Evolutionary conservation across 352 stramenopile genomes (phyloP).

Genomic region (Phytophthora tubulina): DNA sequence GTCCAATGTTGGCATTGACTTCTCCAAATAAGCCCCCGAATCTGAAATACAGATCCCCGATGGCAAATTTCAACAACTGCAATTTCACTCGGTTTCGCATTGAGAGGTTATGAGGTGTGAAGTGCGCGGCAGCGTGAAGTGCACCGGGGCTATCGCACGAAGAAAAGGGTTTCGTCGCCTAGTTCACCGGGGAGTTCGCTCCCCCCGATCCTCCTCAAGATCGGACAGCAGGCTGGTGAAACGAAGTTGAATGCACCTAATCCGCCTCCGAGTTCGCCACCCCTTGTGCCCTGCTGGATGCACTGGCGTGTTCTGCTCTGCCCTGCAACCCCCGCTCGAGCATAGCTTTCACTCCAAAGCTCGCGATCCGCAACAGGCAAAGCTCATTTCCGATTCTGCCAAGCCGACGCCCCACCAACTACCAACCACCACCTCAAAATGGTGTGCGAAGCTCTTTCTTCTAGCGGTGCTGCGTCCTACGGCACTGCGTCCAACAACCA

Average conservation of each 20-base stretch:
- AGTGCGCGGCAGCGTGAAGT: conserved; percentile 17
- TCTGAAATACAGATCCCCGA: conserved; percentile 10
- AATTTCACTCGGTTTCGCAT: conserved; percentile 7
- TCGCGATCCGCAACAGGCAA: conserved; percentile 14
- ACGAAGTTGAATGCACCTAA: conserved; percentile 24
- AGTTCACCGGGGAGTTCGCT: conserved; percentile 2
- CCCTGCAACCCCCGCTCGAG: not conserved
- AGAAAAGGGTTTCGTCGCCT: conserved; percentile 31
- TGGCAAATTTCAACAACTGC: conserved; percentile 29
- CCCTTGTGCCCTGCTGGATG: not conserved
- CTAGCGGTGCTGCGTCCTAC: conserved; percentile 22
- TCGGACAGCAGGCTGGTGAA: conserved; percentile 24
- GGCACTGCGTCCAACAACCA: conserved; percentile 13
- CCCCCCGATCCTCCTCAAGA: conserved; percentile 26
- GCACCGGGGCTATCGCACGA: conserved; percentile 22
- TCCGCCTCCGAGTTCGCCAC: conserved; percentile 8
- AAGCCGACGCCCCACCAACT: conserved; percentile 1
- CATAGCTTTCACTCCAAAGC: conserved; percentile 4
- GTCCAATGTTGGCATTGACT: not conserved
- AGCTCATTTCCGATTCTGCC: conserved; percentile 34
- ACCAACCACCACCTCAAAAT: conserved; percentile 11
- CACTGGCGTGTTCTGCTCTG: conserved; percentile 1
- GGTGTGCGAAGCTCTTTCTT: conserved; percentile 32
- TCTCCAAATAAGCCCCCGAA: not conserved
- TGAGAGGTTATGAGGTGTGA: not conserved